Base-by-base conservation (phyloP, 23 red algal species). In the Gracilaria caudata region DNA sequence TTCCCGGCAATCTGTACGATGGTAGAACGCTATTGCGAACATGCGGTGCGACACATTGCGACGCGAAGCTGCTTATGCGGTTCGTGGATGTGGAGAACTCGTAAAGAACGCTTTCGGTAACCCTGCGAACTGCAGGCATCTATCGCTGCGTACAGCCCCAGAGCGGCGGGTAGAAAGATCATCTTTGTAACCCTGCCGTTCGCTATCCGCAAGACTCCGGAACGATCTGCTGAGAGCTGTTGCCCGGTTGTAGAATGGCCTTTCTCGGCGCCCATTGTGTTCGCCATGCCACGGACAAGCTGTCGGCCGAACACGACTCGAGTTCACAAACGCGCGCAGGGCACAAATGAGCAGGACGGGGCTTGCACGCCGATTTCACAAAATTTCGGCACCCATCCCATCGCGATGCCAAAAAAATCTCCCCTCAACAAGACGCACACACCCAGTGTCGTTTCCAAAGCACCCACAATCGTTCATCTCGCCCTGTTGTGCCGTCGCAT, bases 331-430 rank as follows among this genome's bases (percentile, higher is more conserved):
- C 13, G 29, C 7, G 12, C 26, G 29, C 0, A 35, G 29, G 0
- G 12, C 26, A 10, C 0, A 35, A 36, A 30, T 61, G 2, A 25
- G 26, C 57, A 12, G 26, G 13, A 4, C 7, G 57, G 29, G 23
- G 57, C 57, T 61, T 30, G 57, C 57, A 25, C n/a, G 61, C 11
- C 19, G 61, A 66, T 66, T 66, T 66, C 61, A 33, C 30, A 66
- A 66, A 66, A 66, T 66, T 66, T 66, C 61, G 61, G 61, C 61
- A 4, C 25, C 30, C 29, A 32, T 23, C 24, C 30, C 4, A 45
- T 53, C 49, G 61, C 29, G 0, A 36, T 63, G 58, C 58, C 14
- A 14, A 60, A 60, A 60, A 66, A 66, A 66, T 66, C 61, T 66
- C 61, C 61, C 61, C 25, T 11, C 29, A 66, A 35, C 61, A 66